Base-by-base conservation (phyloP, 2,329 filamentous ascomycete genomes). In the Chrysoporthe puriensis region DNA sequence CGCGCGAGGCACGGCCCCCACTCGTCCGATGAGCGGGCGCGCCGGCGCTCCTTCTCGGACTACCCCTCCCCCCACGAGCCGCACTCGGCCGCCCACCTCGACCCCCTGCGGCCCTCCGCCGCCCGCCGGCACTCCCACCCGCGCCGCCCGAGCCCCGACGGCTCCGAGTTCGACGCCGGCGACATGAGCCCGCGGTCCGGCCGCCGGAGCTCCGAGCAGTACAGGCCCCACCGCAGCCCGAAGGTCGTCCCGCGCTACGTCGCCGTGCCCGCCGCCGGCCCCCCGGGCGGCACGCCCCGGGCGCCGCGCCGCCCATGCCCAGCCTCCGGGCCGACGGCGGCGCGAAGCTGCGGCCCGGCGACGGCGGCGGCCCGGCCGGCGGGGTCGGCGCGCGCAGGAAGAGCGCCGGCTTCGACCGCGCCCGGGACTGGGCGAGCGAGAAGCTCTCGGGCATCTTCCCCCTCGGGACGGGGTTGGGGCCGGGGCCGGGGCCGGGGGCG, bases 1-100 rank as follows among this genome's bases (percentile, higher is more conserved):
- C 74, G 75, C 65, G 72, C 74, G 43, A 77, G 77, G 57, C 78
- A 78, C 46, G 69, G 70, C 5, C 77, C 78, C 40, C 77, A 78
- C 42, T 77, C 80, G 7, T 74, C 79, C 0, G 82, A 83, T 18
- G 79, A 80, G 18, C 74, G 79, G n/a, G 75, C 73, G 14, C 79
- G 82, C 50, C 79, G 84, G 50, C 79, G 82, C 66, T 86, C 85
- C 75, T 83, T 84, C 73, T 85, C 84, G 3, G 85, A 86, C 66
- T 80, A 82, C 63, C 81, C 81, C 2, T 78, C 77, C 2, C 78
- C 79, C 1, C 76, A 77, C 2, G 72, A 77, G 21, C 73, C 79
- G 16, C 74, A 65, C 72, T 67, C 73, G 4, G 57, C 71, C 13
- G 69, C 74, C 26, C 75, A 83, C 64, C 71, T 81, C 16, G 79